Base-by-base conservation (phyloP, 2,329 filamentous ascomycete genomes). In the Paraphoma sp. region DNA sequence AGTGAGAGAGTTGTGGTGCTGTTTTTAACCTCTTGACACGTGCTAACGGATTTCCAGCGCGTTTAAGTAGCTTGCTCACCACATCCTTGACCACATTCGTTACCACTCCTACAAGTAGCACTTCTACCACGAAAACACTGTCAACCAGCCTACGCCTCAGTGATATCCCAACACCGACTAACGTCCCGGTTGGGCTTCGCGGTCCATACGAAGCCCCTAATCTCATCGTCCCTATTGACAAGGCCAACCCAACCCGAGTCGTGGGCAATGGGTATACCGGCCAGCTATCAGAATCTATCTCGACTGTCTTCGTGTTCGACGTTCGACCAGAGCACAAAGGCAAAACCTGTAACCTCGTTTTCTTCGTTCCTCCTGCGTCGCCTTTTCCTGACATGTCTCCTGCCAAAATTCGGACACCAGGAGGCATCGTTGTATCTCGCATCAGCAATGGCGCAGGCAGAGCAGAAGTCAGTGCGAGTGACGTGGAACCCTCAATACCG, bases 281-380 rank as follows among this genome's bases (percentile, higher is more conserved):
- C 16, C 64, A 72, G 12, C 69, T 83, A 56, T 79, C 77, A 4
- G 69, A 76, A 1, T 73, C 62, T 3, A 58, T 64, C n/a, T 74
- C 69, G 41, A 73, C 75, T 9, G 59, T 83, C 56, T 82, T 82
- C 73, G 78, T 76, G 56, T 83, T 83, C 63, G 78, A 83, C 57
- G 71, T 83, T 23, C 77, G 78, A 0, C 59, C 69, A 3, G 67
- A 65, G 3, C 72, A 78, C 47, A 56, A 69, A 38, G 76, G 78
- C 56, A 79, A 78, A 57, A 79, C 74, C 31, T 84, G 82, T 73
- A 80, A 76, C 5, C 66, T 83, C n/a, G 70, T 79, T 54, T 82
- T 84, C 70, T 67, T 80, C 38, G 75, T 83, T 57, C 82, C 82
- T 0, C 54, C 65, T 6, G 57, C 79, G 74, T n/a, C 57, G 53